These are phyloP conservation scores for Leishmania lainsoni DNA, from an alignment of 208 protist species.

Conservation along the genomic window DNA sequence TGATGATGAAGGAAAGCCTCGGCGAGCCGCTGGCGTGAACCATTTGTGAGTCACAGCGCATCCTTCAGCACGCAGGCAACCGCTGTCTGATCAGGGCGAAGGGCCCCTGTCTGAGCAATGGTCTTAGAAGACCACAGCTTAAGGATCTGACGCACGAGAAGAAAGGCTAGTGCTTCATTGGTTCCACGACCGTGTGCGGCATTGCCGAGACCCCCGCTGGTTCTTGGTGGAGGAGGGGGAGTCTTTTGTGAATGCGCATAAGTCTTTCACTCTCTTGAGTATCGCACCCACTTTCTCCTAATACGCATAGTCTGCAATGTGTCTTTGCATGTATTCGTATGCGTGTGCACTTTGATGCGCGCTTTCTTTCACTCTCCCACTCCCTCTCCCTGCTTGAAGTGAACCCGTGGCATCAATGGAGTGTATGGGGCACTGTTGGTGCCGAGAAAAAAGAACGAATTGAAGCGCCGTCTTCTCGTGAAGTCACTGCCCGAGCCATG, in stretches of 20 bases:
- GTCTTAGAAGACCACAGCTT: conserved; percentile 18
- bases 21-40: background rate
- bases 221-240: no score
- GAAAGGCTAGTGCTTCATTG: background rate
- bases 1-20: conserved; percentile 24
- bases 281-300: no score
- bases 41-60: conserved; percentile 44
- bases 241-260: no score
- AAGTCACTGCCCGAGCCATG: no score
- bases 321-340: background rate
- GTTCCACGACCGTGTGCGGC: no score
- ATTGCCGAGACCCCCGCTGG: no score
- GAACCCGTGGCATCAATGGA: background rate
- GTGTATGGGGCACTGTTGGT: background rate
- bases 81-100: conserved; percentile 37
- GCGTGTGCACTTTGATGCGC: background rate
- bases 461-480: no score
- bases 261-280: no score
- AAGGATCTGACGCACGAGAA: background rate
- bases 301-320: background rate
- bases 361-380: no score
- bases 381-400: background rate
- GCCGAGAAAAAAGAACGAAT: background rate
- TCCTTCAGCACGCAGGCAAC: conserved; percentile 37
- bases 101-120: conserved; percentile 33